A percentile compares a stretch with the other conserved stretches of the same genome.
Conservation (phyloP, 306 rosid species). For the Cyamopsis tetragonoloba region DNA sequence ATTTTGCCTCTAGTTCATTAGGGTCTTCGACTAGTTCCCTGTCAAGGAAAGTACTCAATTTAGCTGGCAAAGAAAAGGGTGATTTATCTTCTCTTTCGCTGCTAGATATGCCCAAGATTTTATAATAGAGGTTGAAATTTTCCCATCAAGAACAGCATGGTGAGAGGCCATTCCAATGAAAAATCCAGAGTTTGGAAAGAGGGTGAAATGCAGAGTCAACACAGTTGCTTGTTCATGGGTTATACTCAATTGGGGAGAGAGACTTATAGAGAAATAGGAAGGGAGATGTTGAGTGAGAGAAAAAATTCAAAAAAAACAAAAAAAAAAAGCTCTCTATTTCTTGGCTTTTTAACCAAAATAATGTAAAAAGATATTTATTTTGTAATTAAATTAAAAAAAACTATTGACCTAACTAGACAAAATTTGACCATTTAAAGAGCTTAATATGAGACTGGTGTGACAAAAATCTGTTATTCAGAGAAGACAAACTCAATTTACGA, state of each 20-base stretch:
- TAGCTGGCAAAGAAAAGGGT: not conserved
- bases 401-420: too few relatives aligned
- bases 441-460: too few relatives aligned
- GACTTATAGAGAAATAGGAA: too few relatives aligned
- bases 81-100: not conserved
- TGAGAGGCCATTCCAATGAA: conserved; percentile 40
- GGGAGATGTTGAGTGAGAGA: too few relatives aligned
- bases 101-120: conserved; percentile 53
- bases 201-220: conserved; percentile 36
- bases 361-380: too few relatives aligned
- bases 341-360: too few relatives aligned
- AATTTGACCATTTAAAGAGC: too few relatives aligned
- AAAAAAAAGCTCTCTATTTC: too few relatives aligned
- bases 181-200: conserved; percentile 43
- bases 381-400: too few relatives aligned
- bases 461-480: too few relatives aligned
- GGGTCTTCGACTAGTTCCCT: conserved; percentile 40
- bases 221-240: conserved; percentile 25
- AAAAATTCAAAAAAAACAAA: too few relatives aligned
- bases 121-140: conserved; percentile 30
- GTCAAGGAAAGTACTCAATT: conserved; percentile 34
- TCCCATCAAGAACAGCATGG: conserved; percentile 47
- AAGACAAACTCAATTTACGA: too few relatives aligned
- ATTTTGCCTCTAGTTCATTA: not conserved
- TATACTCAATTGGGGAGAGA: conserved; percentile 23